Evolutionary conservation across 768 basidiomycete genomes (phyloP), one percentile per base, ranked within the genome.

Genomic region (Sporobolomyces roseus): DNA sequence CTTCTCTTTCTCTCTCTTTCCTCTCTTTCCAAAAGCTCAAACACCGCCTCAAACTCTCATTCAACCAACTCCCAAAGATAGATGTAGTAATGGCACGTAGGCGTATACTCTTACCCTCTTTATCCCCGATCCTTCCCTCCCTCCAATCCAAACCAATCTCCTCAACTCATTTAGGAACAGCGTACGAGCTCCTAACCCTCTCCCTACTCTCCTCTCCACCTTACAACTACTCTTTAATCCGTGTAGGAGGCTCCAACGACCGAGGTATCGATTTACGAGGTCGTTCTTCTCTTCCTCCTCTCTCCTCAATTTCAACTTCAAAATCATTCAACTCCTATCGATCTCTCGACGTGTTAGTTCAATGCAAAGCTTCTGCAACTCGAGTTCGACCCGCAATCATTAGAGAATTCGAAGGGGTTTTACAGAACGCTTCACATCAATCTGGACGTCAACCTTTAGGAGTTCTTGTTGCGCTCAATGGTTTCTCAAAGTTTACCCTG

Each of bases 221-320:
- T 1, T 54, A 63, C 67, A 0, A n/a, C 8, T n/a, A 65, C 32
- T 0, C 16, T 14, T 30, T 65, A 30, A 9, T 59, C n/a, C 23
- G 56, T 4, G 51, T 64, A 25, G 63, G 60, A 43, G 69, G 69
- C 25, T 53, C 59, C 4, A 50, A 36, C 48, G 69, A 70, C 43
- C 17, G 36, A 32, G 69, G 69, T 35, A 21, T 70, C 60, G 69
- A 70, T 49, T 43, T 70, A 1, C 50, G 60, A 8, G 69, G 60
- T 0, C n/a, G 49, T 12, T 70, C 63, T 63, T 1, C 17, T 1
- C 36, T n/a, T 17, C 9, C 29, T 29, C 6, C 16, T 25, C 6
- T 30, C 0, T 21, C 27, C 5, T 9, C 48, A 13, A 1, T 9
- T 41, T 41, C 38, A 41, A 41, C 38, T 17, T 17, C 17, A 9